These are phyloP conservation scores for Blepharisma stoltei DNA, from an alignment of 73 alveolate genomes.

Conservation along the genomic window DNA sequence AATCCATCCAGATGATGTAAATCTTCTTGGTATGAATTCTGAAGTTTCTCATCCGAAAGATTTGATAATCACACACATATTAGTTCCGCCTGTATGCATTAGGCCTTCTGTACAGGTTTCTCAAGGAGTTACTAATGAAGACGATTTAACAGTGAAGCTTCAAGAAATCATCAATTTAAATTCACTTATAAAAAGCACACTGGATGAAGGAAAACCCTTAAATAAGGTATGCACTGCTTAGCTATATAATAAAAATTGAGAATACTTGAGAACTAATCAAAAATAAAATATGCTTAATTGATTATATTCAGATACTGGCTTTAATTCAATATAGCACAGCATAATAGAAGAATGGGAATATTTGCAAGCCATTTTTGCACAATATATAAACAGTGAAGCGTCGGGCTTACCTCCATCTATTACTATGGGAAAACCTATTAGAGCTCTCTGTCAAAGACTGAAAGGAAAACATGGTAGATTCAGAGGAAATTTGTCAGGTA, in stretches of 20 bases:
- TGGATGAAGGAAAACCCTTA: slow-evolving; percentile 59
- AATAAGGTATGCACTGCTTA: too few species aligned
- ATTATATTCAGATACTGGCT: too few species aligned
- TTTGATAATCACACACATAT: slow-evolving; percentile 64
- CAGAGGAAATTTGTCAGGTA: slow-evolving; percentile 97
- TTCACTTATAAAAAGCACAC: slow-evolving; percentile 46
- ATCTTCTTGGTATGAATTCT: slow-evolving; percentile 72
- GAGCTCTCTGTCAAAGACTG: slow-evolving; percentile 93
- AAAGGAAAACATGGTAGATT: slow-evolving; percentile 98
- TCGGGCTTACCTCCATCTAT: slow-evolving; percentile 75
- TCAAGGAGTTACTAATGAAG: slow-evolving; percentile 80
- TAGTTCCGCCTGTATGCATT: slow-evolving; percentile 90
- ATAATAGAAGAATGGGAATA: slow-evolving; percentile 68
- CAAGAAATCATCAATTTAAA: slow-evolving; percentile 71
- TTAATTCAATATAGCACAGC: not conserved
- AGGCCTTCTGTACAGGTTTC: slow-evolving; percentile 77
- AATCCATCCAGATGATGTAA: slow-evolving; percentile 70
- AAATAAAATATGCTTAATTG: too few species aligned
- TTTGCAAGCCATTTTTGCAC: slow-evolving; percentile 74
- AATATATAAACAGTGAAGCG: slow-evolving; percentile 82
- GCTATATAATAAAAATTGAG: too few species aligned
- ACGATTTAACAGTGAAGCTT: slow-evolving; percentile 86
- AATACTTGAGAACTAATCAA: too few species aligned
- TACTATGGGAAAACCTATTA: slow-evolving; percentile 74
- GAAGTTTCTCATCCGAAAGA: slow-evolving; percentile 63